These are phyloP conservation scores for Discostella stelligeroides DNA, from an alignment of 108 stramenopile genomes.

Conservation along the genomic window DNA sequence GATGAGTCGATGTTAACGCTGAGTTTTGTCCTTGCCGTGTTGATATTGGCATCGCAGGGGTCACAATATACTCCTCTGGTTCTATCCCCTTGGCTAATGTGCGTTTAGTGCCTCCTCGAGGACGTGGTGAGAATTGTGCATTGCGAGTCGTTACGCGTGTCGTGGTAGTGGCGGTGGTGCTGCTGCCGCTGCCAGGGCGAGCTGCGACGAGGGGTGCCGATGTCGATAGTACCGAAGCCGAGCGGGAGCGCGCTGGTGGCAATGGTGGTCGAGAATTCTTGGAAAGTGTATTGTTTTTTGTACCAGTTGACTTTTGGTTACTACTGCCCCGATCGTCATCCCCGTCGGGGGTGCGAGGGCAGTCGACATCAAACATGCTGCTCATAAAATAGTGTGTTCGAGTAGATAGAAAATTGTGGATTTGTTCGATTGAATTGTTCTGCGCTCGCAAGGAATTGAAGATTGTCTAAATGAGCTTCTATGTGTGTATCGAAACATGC, in stretches of 20 bases:
- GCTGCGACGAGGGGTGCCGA: too few species aligned
- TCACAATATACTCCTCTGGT: conserved; percentile 39
- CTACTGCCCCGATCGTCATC: too few species aligned
- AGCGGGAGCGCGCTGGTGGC: too few species aligned
- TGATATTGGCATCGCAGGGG: not conserved
- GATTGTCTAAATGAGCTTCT: too few species aligned
- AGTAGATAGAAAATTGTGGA: too few species aligned
- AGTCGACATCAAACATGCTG: conserved; percentile 46
- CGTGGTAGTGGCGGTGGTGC: not conserved
- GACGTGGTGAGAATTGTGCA: not conserved
- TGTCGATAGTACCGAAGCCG: too few species aligned
- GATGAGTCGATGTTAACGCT: not conserved
- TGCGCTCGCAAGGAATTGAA: too few species aligned
- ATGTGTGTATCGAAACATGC: too few species aligned
- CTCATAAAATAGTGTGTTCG: conserved; percentile 4
- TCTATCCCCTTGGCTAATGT: conserved; percentile 26
- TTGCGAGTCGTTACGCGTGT: not conserved
- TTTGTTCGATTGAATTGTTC: too few species aligned
- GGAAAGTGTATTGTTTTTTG: not conserved
- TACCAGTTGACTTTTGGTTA: not conserved
- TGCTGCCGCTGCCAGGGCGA: too few species aligned
- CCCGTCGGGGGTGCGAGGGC: conserved; percentile 48
- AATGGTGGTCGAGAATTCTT: not conserved
- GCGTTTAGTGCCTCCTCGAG: not conserved
- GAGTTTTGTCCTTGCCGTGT: conserved; percentile 11